Evolutionary conservation across 331 rosid genomes (phyloP).

Genomic region (Malus hybrid): DNA sequence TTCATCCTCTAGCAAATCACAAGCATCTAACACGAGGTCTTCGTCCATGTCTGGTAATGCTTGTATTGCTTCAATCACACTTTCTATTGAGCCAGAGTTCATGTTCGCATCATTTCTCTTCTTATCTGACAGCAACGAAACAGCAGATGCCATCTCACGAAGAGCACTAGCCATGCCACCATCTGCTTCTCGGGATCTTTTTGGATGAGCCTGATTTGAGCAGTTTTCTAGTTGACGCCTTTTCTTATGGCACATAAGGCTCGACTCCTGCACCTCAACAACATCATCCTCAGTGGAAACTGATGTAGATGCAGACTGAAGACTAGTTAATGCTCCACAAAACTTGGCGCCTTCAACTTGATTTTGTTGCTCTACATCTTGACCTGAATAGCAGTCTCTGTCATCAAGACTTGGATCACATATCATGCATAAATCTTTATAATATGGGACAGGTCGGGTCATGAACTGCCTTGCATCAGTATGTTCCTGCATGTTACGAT

Average conservation of each 20-base stretch:
- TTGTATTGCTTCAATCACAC: constrained; percentile 58
- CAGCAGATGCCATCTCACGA: constrained; percentile 54
- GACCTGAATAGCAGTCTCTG: constrained; percentile 33
- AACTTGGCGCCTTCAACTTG: constrained; percentile 23
- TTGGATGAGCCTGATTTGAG: constrained; percentile 26
- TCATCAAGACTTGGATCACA: constrained; percentile 44
- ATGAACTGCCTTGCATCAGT: constrained; percentile 66
- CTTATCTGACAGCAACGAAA: constrained; percentile 41
- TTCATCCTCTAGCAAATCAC: constrained; percentile 73
- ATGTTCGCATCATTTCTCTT: constrained; percentile 32
- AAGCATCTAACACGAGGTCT: constrained; percentile 72
- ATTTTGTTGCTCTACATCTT: constrained; percentile 34
- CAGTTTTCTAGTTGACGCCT: constrained; percentile 40
- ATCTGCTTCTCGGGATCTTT: constrained; percentile 34
- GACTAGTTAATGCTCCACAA: constrained; percentile 9
- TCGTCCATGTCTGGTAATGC: constrained; percentile 75
- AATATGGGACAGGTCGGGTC: constrained; percentile 72
- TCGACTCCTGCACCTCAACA: constrained; percentile 22
- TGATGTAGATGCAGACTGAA: constrained; percentile 36
- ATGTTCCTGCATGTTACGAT: constrained; percentile 42
- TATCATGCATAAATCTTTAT: constrained; percentile 55
- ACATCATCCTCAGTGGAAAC: constrained; percentile 31
- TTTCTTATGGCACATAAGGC: constrained; percentile 28
- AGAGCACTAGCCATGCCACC: constrained; percentile 50
- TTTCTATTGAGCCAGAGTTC: constrained; percentile 39